Conservation (phyloP, 2,329 filamentous ascomycete species). For the Amauroascus niger region DNA sequence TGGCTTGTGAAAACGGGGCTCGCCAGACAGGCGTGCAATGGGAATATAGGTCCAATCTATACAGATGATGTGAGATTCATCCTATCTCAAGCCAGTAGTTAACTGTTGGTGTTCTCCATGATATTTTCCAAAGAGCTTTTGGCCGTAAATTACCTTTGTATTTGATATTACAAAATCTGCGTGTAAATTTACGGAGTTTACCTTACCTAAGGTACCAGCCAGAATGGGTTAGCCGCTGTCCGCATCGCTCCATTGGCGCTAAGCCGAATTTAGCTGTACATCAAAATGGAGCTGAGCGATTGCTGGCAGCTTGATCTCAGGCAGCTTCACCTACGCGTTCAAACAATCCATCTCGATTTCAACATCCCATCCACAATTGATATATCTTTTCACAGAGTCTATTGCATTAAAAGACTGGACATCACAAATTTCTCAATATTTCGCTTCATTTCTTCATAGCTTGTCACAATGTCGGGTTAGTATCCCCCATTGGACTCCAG, state of each 20-base stretch:
- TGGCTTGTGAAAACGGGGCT: too few species aligned
- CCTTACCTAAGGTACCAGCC: too few species aligned
- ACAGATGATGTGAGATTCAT: neutral
- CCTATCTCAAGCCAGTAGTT: neutral
- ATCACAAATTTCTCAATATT: slow-evolving; percentile 7
- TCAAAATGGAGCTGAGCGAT: neutral
- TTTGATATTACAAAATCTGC: too few species aligned
- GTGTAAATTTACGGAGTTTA: neutral
- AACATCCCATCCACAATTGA: neutral
- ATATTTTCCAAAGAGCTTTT: neutral
- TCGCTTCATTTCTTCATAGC: slow-evolving; percentile 10
- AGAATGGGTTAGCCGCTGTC: neutral
- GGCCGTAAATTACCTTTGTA: neutral
- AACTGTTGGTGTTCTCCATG: too few species aligned
- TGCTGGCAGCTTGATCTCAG: slow-evolving; percentile 9
- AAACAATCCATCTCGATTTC: neutral
- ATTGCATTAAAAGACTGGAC: neutral
- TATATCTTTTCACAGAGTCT: neutral
- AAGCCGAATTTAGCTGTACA: slow-evolving; percentile 11
- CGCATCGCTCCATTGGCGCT: neutral
- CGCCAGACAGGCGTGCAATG: too few species aligned
- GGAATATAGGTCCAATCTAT: too few species aligned
- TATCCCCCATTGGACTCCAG: slow-evolving; percentile 3
- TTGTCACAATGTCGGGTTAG: slow-evolving; percentile 39
- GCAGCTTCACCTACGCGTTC: slow-evolving; percentile 13